Evolutionary conservation across 2,329 filamentous ascomycete species (phyloP), one percentile per base, ranked within the genome.

Genomic region (Exophiala viscosa): DNA sequence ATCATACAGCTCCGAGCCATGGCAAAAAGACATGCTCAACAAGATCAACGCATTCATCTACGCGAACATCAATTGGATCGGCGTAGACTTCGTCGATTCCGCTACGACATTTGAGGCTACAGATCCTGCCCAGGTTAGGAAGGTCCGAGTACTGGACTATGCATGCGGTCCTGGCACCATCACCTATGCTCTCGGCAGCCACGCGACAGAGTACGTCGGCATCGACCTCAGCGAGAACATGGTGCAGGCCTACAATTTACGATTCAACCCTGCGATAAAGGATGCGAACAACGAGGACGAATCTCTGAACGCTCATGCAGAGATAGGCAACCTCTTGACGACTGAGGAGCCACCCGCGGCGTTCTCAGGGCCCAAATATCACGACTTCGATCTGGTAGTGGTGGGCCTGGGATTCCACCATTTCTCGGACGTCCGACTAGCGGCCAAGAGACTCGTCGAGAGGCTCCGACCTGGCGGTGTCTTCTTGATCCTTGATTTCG

Each of bases 171-270:
- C 85, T 5, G 86, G 86, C 2, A 69, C 81, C 49, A 51, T 60
- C 6, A 62, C 54, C 33, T 34, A 45, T 80, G 75, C 81, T 11
- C 74, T 87, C 11, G 79, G 77, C 1, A 81, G 83, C 2, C 84
- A 81, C 60, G 77, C 82, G 2, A 83, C 80, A 1, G 76, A 84
- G 59, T 81, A 81, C 43, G 70, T 85, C 13, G 87, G 86, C 38
- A 76, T 91, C 40, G 87, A 91, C 64, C 70, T 90, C 50, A 85
- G 86, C 0, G 77, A 83, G 57, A 81, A 81, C 55, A 90, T 90
- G 87, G 78, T 88, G 4, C 71, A 73, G 0, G 73, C 76, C 5
- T 91, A 85, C 72, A 90, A 90, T 65, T 69, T 71, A 9, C 75
- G 78, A 20, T 83, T 82, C 36, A 46, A 51, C 15, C 66, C 69